These are phyloP conservation scores for Clitoria ternatea DNA, from an alignment of 306 rosid genomes.

Conservation along the genomic window DNA sequence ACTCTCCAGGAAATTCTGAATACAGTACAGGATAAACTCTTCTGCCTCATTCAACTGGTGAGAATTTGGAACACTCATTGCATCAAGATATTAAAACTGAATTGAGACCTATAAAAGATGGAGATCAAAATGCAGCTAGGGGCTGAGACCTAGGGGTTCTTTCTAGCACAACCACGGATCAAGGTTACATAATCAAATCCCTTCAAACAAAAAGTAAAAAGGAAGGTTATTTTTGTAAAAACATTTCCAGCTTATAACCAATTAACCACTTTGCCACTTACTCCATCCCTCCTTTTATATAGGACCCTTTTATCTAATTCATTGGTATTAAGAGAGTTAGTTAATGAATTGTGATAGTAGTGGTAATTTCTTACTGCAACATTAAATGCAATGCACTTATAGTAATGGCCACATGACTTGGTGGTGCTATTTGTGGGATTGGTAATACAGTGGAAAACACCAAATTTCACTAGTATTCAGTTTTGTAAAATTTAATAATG, in stretches of 20 bases:
- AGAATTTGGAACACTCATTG: slow-evolving; percentile 47
- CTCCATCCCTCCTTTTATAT: too few relatives aligned
- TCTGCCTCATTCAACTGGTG: slow-evolving; percentile 42
- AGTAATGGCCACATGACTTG: too few relatives aligned
- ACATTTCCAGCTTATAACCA: not conserved
- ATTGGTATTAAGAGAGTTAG: too few relatives aligned
- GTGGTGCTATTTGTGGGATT: too few relatives aligned
- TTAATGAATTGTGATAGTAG: too few relatives aligned
- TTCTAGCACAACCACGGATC: slow-evolving; percentile 41
- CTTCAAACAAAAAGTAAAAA: not conserved
- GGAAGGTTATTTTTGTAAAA: slow-evolving; percentile 11
- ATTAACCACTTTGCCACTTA: not conserved
- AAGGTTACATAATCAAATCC: slow-evolving; percentile 45
- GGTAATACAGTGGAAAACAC: too few relatives aligned
- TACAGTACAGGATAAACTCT: slow-evolving; percentile 88
- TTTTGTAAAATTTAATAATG: too few relatives aligned
- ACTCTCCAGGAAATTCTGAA: slow-evolving; percentile 92
- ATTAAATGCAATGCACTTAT: too few relatives aligned
- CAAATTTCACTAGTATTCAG: too few relatives aligned
- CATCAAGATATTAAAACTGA: slow-evolving; percentile 47
- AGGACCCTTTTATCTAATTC: not conserved
- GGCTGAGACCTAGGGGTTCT: slow-evolving; percentile 43
- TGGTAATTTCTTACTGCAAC: too few relatives aligned
- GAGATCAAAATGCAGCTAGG: slow-evolving; percentile 30
- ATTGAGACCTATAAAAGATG: slow-evolving; percentile 37